These are phyloP conservation scores for Pholiota conissans DNA, from an alignment of 768 basidiomycete genomes.

Conservation along the genomic window DNA sequence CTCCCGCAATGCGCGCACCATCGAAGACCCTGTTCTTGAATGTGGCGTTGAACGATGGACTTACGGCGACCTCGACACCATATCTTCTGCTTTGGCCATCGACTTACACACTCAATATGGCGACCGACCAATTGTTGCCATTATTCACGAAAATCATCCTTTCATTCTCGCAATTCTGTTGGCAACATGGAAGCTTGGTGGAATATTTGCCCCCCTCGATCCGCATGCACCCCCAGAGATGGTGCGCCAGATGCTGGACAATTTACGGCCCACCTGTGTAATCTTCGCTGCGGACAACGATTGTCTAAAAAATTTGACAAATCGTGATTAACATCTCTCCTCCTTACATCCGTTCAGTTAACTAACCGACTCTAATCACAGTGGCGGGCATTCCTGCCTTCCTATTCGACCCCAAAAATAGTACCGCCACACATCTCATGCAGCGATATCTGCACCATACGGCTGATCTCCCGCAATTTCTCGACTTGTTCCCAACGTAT, in stretches of 20 bases:
- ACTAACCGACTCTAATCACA: background rate
- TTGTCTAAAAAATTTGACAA: slow-evolving; percentile 8
- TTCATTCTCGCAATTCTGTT: slow-evolving; percentile 23
- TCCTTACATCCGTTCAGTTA: background rate
- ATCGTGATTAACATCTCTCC: slow-evolving; percentile 12
- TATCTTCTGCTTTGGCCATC: slow-evolving; percentile 26
- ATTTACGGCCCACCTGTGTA: slow-evolving; percentile 20
- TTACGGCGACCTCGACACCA: slow-evolving; percentile 26
- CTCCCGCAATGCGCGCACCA: slow-evolving; percentile 8
- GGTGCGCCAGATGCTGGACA: slow-evolving; percentile 23
- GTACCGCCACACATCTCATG: slow-evolving; percentile 20
- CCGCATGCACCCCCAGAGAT: slow-evolving; percentile 24
- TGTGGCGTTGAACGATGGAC: slow-evolving; percentile 27
- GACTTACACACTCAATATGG: slow-evolving; percentile 19
- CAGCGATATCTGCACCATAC: slow-evolving; percentile 20
- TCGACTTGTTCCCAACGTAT: slow-evolving; percentile 5
- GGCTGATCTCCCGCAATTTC: slow-evolving; percentile 7
- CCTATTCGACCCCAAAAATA: slow-evolving; percentile 3
- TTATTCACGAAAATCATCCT: slow-evolving; percentile 29
- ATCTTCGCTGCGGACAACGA: slow-evolving; percentile 17
- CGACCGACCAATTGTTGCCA: slow-evolving; percentile 20
- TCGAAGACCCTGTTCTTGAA: slow-evolving; percentile 15
- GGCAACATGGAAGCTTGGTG: slow-evolving; percentile 30
- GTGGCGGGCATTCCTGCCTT: slow-evolving; percentile 3
- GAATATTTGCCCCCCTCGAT: slow-evolving; percentile 29